These are phyloP conservation scores for Barnettozyma botsteinii DNA, from an alignment of 805 yeast species.

Conservation along the genomic window DNA sequence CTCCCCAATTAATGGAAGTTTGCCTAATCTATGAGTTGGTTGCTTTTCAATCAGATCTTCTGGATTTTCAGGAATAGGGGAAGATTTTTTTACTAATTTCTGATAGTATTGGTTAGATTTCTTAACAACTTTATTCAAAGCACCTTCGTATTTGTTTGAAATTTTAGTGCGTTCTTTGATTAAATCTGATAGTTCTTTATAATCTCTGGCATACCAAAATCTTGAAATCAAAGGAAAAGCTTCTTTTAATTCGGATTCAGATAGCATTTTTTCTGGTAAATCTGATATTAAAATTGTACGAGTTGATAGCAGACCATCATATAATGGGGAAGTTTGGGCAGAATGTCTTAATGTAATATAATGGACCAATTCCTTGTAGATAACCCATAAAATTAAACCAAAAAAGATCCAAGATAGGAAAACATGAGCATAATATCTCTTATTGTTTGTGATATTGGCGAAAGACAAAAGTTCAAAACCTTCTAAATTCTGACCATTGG, in stretches of 20 bases:
- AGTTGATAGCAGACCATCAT: conserved; percentile 62
- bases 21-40: conserved; percentile 71
- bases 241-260: conserved; percentile 46
- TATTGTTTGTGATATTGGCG: conserved; percentile 55
- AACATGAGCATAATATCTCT: conserved; percentile 68
- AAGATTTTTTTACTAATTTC: conserved; percentile 53
- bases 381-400: conserved; percentile 56
- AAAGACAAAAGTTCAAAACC: conserved; percentile 66
- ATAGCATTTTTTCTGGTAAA: conserved; percentile 38
- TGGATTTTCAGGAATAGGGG: conserved; percentile 46
- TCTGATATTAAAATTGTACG: conserved; percentile 71
- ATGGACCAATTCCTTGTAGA: conserved; percentile 69
- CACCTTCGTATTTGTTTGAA: conserved; percentile 55
- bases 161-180: conserved; percentile 61
- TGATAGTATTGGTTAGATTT: conserved; percentile 53
- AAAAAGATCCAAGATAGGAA: conserved; percentile 71
- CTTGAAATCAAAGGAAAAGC: conserved; percentile 59
- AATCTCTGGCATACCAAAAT: conserved; percentile 61
- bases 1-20: conserved; percentile 62
- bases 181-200: conserved; percentile 47
- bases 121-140: conserved; percentile 52
- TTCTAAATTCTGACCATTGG: conserved; percentile 47
- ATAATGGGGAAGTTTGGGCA: conserved; percentile 64
- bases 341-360: conserved; percentile 71
- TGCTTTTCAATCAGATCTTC: conserved; percentile 73